phyloP scores from a whole-genome alignment of 208 protist genomes.

The Trichomonas vaginalis region DNA sequence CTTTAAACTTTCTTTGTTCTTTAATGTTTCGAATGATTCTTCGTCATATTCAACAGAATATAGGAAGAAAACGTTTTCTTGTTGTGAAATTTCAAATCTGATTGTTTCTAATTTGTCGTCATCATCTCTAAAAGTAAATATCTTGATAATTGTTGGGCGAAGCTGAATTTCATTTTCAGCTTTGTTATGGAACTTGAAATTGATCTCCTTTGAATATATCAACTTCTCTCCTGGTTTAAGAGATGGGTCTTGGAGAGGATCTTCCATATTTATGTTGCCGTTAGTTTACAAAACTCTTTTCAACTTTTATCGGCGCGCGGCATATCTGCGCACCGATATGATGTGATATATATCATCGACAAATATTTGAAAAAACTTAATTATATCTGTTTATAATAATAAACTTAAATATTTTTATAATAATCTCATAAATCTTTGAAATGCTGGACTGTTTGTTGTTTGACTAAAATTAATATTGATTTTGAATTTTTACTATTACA shows the following conservation, averaged over 20 bases:
- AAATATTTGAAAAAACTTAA: no score
- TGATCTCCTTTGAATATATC: not conserved
- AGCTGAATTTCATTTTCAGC: not conserved
- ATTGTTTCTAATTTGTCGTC: not conserved
- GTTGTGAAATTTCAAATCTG: not conserved
- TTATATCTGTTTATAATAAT: no score
- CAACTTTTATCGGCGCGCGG: no score
- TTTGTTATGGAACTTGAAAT: not conserved
- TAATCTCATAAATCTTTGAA: no score
- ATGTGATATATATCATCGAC: no score
- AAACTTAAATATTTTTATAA: no score
- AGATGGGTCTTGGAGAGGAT: not conserved
- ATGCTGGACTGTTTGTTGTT: no score
- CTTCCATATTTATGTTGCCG: not conserved
- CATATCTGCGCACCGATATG: no score
- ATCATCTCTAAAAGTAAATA: not conserved
- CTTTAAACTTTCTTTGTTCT: not conserved
- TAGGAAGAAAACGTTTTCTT: not conserved
- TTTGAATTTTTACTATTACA: no score
- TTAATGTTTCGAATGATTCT: not conserved
- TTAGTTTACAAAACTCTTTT: no score
- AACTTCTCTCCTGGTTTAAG: not conserved
- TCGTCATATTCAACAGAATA: not conserved
- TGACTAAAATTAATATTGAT: no score
- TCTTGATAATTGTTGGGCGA: not conserved